phyloP scores from a whole-genome alignment of 805 yeast species.

The Cyberlindnera maclurae region DNA sequence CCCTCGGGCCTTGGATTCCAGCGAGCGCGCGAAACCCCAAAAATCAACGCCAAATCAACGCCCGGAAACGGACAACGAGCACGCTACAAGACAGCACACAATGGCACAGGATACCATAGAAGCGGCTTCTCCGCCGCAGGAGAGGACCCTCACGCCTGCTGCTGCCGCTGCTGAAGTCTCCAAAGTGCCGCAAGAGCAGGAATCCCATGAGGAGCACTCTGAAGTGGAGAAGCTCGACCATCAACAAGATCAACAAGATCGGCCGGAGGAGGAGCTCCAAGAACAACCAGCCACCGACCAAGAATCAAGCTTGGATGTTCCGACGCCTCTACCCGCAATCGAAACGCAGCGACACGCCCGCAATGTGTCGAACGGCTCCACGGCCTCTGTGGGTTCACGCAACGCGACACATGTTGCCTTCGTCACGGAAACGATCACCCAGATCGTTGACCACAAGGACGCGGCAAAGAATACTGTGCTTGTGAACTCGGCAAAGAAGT shows the following conservation, averaged over 20 bases:
- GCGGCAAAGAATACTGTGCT: slow-evolving; percentile 40
- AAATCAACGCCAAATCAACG: no score
- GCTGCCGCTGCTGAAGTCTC: no score
- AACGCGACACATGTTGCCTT: slow-evolving; percentile 30
- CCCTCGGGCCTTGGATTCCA: no score
- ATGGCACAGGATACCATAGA: no score
- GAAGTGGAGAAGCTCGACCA: background rate
- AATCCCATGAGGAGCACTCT: no score
- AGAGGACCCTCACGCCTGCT: no score
- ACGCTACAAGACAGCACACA: no score
- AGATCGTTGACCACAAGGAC: slow-evolving; percentile 53
- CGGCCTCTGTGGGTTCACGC: slow-evolving; percentile 17
- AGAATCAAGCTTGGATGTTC: slow-evolving; percentile 8
- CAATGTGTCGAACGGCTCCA: slow-evolving; percentile 16
- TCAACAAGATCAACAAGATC: background rate
- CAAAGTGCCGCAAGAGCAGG: no score
- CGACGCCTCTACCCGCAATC: slow-evolving; percentile 17
- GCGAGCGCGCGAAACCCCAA: no score
- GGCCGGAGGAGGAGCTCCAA: slow-evolving; percentile 10
- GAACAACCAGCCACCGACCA: slow-evolving; percentile 14
- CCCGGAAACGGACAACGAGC: no score
- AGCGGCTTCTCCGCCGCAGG: no score
- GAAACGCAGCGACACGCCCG: slow-evolving; percentile 13
- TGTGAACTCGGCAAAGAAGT: slow-evolving; percentile 26
- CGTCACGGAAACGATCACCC: slow-evolving; percentile 52